phyloP scores from a whole-genome alignment of 2,329 filamentous ascomycete genomes.

The Aspergillus quadricinctus region DNA sequence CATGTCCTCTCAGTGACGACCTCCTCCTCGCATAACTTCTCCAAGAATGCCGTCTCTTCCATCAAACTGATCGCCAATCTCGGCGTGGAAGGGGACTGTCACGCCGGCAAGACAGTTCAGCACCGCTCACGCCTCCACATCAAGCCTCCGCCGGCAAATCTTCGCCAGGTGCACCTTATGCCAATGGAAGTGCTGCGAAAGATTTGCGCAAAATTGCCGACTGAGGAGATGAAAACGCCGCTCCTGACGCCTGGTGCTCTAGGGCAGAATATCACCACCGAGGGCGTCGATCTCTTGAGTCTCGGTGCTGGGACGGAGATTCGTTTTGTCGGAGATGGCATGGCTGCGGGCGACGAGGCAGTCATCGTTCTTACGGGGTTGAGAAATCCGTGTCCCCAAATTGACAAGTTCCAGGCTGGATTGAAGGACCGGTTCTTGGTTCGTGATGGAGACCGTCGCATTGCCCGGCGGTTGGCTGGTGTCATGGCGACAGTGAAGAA shows the following conservation, averaged over 20 bases:
- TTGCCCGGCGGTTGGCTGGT: slow-evolving; percentile 8
- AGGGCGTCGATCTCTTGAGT: slow-evolving; percentile 6
- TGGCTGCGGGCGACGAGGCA: neutral
- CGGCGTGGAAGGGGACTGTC: slow-evolving; percentile 12
- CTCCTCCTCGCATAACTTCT: slow-evolving; percentile 4
- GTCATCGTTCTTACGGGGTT: slow-evolving; percentile 5
- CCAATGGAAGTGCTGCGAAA: slow-evolving; percentile 3
- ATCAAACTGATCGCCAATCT: slow-evolving; percentile 5
- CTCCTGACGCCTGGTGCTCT: neutral
- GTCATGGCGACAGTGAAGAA: slow-evolving; percentile 12
- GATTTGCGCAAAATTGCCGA: neutral
- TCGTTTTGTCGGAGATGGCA: slow-evolving; percentile 1
- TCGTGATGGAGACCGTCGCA: slow-evolving; percentile 1
- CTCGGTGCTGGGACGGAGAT: slow-evolving; percentile 3
- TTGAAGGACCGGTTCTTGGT: slow-evolving; percentile 9
- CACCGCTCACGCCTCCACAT: slow-evolving; percentile 6
- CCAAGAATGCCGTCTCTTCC: slow-evolving; percentile 1
- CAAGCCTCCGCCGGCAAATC: slow-evolving; percentile 5
- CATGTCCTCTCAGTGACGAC: slow-evolving; percentile 5
- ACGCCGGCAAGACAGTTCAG: slow-evolving; percentile 9
- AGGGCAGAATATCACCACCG: slow-evolving; percentile 11
- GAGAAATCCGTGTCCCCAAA: slow-evolving; percentile 6
- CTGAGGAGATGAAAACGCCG: neutral
- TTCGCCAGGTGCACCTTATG: slow-evolving; percentile 11
- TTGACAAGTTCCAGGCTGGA: slow-evolving; percentile 5